Percentiles rank a stretch among this genome's conserved stretches.
Evolutionary conservation across 148 eudicot species (phyloP).

Genomic region (Mesembryanthemum crystallinum): DNA sequence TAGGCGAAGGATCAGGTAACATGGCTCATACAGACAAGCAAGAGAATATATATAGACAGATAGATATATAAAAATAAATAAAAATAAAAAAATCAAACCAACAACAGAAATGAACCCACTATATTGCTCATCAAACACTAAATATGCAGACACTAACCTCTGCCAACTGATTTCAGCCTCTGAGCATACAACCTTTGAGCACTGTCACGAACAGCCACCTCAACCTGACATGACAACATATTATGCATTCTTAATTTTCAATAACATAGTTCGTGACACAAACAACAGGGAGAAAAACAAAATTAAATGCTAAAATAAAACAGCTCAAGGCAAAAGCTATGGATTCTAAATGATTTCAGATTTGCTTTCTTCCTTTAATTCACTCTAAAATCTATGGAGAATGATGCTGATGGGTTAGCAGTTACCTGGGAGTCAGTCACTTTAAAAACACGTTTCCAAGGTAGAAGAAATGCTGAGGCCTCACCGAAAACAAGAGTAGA

Average conservation of each 20-base stretch:
- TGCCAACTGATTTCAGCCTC: conserved; percentile 60
- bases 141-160: conserved; percentile 44
- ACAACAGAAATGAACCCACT: background rate
- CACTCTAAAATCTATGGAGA: background rate
- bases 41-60: no score
- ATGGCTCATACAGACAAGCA: background rate
- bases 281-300: background rate
- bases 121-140: background rate
- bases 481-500: conserved; percentile 94
- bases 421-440: conserved; percentile 86
- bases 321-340: background rate
- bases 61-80: no score
- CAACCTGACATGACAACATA: conserved; percentile 53
- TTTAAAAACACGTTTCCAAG: conserved; percentile 96
- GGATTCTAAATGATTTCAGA: background rate
- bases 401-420: background rate
- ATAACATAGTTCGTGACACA: background rate
- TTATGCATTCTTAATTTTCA: background rate
- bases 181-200: conserved; percentile 82
- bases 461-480: conserved; percentile 88
- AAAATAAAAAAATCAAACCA: background rate
- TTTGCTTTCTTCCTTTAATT: background rate
- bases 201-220: conserved; percentile 95
- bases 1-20: background rate
- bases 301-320: no score